Conservation (phyloP, 2,329 filamentous ascomycete genomes). For the Elsinoe perseae region DNA sequence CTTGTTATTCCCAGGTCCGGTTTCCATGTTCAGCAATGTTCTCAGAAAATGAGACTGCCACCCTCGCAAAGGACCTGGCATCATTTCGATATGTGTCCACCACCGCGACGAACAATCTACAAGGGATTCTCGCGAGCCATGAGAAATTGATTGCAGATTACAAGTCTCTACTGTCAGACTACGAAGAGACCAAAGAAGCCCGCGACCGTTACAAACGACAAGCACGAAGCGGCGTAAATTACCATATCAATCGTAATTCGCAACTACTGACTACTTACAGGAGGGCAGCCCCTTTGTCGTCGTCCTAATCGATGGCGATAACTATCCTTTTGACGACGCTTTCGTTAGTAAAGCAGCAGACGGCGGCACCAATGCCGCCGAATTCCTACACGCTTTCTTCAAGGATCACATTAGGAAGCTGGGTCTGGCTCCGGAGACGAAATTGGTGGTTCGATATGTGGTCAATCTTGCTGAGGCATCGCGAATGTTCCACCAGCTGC, state of each 20-base stretch:
- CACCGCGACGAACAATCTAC: conserved; percentile 12
- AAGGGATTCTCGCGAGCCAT: conserved; percentile 17
- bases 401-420: conserved; percentile 41
- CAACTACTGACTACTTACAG: conserved; percentile 20
- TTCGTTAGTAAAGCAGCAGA: conserved; percentile 31
- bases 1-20: background rate
- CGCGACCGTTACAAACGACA: conserved; percentile 50
- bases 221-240: conserved; percentile 28
- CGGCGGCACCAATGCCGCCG: conserved; percentile 50
- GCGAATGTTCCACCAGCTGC: conserved; percentile 41
- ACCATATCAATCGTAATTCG: background rate
- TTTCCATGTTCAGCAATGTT: background rate
- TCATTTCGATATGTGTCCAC: conserved; percentile 14
- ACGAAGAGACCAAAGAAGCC: conserved; percentile 48
- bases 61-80: conserved; percentile 7
- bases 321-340: conserved; percentile 38
- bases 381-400: conserved; percentile 46
- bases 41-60: conserved; percentile 7
- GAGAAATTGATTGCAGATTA: conserved; percentile 45
- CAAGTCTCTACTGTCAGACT: conserved; percentile 49
- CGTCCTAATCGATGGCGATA: conserved; percentile 56
- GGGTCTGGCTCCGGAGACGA: conserved; percentile 16
- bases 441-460: conserved; percentile 39
- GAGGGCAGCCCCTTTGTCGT: conserved; percentile 53
- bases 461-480: conserved; percentile 40